A percentile compares a stretch with the other conserved stretches of the same genome.
Evolutionary conservation across 2,329 filamentous ascomycete genomes (phyloP).

Genomic region (Alternaria sp.): DNA sequence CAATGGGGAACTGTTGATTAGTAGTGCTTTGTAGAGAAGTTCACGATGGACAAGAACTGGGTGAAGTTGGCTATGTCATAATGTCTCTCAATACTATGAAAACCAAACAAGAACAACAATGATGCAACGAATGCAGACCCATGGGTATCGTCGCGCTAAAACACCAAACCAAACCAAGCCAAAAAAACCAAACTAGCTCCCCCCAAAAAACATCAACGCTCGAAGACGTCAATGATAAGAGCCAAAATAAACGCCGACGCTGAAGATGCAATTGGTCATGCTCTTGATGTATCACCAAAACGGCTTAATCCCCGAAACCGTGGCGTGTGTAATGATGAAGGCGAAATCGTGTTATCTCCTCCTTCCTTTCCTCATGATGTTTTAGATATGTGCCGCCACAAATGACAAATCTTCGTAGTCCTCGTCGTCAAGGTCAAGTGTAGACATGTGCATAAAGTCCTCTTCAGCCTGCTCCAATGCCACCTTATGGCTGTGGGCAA

Average conservation of each 20-base stretch:
- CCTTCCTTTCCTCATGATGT: neutral
- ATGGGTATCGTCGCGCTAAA: slow-evolving; percentile 13
- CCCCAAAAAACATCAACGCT: neutral
- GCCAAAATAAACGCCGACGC: neutral
- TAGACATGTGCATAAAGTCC: slow-evolving; percentile 13
- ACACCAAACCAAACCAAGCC: slow-evolving; percentile 1
- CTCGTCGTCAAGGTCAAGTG: slow-evolving; percentile 10
- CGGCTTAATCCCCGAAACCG: neutral
- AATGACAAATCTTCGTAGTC: slow-evolving; percentile 12
- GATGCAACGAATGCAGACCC: slow-evolving; percentile 10
- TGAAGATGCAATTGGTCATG: neutral
- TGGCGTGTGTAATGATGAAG: neutral
- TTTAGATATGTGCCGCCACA: neutral
- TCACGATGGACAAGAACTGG: neutral
- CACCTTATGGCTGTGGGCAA: slow-evolving; percentile 11
- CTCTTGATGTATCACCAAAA: neutral
- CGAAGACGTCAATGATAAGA: neutral
- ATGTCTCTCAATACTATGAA: neutral
- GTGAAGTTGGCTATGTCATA: neutral
- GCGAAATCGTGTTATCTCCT: neutral
- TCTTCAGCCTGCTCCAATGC: slow-evolving; percentile 18
- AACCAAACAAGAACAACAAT: neutral
- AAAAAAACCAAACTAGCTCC: neutral
- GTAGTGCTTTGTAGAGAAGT: neutral
- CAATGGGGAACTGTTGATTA: slow-evolving; percentile 44